Conservation (phyloP, 345 rosid genomes). For the Gossypium arboreum region DNA sequence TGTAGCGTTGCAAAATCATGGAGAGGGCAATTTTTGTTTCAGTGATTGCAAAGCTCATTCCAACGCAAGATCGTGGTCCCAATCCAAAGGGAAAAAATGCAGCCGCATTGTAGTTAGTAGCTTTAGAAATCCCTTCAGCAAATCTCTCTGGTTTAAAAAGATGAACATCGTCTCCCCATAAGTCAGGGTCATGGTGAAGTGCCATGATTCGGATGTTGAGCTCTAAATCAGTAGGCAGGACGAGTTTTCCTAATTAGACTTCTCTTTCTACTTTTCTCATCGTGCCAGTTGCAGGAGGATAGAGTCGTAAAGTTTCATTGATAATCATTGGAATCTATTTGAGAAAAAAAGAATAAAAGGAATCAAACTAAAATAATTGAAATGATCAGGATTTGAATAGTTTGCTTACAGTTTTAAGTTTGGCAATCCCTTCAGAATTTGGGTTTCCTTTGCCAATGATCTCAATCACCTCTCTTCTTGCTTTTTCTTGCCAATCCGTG, state of each 20-base stretch:
- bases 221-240: slow-evolving; percentile 24
- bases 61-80: slow-evolving; percentile 38
- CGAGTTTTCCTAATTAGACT: slow-evolving; percentile 27
- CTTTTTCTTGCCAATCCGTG: slow-evolving; percentile 39
- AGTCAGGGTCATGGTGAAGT: slow-evolving; percentile 29
- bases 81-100: slow-evolving; percentile 36
- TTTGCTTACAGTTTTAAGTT: background rate
- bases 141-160: slow-evolving; percentile 43
- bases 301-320: slow-evolving; percentile 35
- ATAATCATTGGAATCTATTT: slow-evolving; percentile 31
- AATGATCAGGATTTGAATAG: background rate
- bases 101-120: slow-evolving; percentile 30
- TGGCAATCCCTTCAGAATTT: background rate
- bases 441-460: slow-evolving; percentile 22
- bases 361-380: background rate
- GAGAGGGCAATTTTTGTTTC: slow-evolving; percentile 33
- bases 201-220: slow-evolving; percentile 12
- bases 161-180: slow-evolving; percentile 42
- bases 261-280: slow-evolving; percentile 17
- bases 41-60: slow-evolving; percentile 29
- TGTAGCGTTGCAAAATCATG: slow-evolving; percentile 9
- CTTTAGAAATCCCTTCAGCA: slow-evolving; percentile 39
- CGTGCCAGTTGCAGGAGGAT: slow-evolving; percentile 5
- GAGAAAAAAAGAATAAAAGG: background rate
- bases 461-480: slow-evolving; percentile 34